A percentile compares a stretch with the other conserved stretches of the same genome.
phyloP scores from a whole-genome alignment of 176 grass and related monocot species.

The Pharus latifolius region DNA sequence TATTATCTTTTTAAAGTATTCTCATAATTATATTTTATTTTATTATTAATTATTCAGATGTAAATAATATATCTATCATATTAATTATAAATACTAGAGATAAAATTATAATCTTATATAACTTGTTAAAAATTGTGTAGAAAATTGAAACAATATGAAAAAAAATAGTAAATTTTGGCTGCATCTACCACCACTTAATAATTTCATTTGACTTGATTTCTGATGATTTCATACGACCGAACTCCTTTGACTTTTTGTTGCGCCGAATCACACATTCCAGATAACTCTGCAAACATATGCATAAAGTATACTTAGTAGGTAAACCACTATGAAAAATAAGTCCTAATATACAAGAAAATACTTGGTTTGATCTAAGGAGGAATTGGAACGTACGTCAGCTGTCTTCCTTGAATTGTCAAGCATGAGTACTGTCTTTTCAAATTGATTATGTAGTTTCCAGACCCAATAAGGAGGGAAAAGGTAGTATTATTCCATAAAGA shows the following conservation, averaged over 20 bases:
- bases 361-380: background rate
- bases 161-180: background rate
- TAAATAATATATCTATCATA: no score
- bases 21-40: no score
- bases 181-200: background rate
- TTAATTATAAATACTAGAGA: no score
- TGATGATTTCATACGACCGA: background rate
- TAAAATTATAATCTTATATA: no score
- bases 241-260: background rate
- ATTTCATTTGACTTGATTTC: background rate
- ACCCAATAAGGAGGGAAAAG: no score
- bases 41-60: no score
- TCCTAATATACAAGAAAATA: conserved; percentile 14
- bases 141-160: no score
- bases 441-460: no score
- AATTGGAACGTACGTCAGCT: background rate
- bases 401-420: background rate
- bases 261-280: background rate
- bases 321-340: background rate
- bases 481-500: no score
- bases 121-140: no score
- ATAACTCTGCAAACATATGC: background rate
- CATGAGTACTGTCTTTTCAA: no score
- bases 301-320: background rate
- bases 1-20: no score